Base-by-base conservation (phyloP, 2,329 filamentous ascomycete genomes). In the Nigrospora sphaerica region DNA sequence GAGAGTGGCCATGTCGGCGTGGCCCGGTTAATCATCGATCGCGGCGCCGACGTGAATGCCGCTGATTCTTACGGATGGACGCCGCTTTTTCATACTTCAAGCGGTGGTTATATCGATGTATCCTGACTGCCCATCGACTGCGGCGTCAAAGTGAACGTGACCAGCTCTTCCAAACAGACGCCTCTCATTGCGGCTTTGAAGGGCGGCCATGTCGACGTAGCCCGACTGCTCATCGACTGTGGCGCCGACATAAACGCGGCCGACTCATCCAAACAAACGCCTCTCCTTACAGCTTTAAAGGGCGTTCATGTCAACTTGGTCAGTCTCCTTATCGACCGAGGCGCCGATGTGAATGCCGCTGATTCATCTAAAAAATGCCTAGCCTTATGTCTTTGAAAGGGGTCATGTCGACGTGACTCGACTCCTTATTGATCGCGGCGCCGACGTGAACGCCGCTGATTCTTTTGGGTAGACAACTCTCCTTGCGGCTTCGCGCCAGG, bases 301-400 rank as follows among this genome's bases (percentile, higher is more conserved):
- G 12, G 4, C 13, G 37, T 17, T 14, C 16, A 23, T 39, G 10
- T 23, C 37, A 23, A 39, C 3, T 6, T 39, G 4, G 37, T 23
- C 11, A 23, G 10, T 13, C 10, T 23, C 4, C 37, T 39, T 1
- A 3, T 39, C 3, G 17, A 39, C 12, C 37, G 10, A 39, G 37
- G 37, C 17, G 37, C 37, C 17, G 17, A 39, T 23, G 17, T 50
- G 47, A 23, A 42, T 32, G 31, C 41, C n/a, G n/a, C n/a, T n/a
- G n/a, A n/a, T n/a, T n/a, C n/a, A n/a, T n/a, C n/a, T n/a, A n/a
- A n/a, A n/a, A n/a, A n/a, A 47, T 18, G n/a, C 36, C 46, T 46
- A 16, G 3, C 7, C 17, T 37, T 57, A 7, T 12, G 36, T 18
- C 19, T 38, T 18, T 17, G 13, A 17, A 6, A 17, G 36, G 19